Percentiles rank a stretch among this genome's conserved stretches.
Evolutionary conservation across 176 grass and related monocot genomes (phyloP).

Genomic region (Puya raimondii): DNA sequence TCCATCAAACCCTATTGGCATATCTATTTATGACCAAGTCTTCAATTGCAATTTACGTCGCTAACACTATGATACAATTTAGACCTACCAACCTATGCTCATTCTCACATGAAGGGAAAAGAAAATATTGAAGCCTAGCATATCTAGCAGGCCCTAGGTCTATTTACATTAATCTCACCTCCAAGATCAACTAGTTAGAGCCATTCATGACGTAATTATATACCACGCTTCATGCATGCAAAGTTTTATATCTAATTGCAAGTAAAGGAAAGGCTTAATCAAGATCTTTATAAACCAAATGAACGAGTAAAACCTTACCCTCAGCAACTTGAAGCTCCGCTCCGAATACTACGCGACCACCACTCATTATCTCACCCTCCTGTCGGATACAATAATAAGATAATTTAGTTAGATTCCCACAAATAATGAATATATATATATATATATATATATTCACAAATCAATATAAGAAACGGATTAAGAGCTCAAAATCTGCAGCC

Average conservation of each 20-base stretch:
- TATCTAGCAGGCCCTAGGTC: no score
- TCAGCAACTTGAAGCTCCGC: conserved; percentile 20
- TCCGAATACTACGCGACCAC: conserved; percentile 1
- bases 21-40: no score
- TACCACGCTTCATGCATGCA: not conserved
- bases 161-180: not conserved
- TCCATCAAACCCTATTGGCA: no score
- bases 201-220: not conserved
- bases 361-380: conserved; percentile 46
- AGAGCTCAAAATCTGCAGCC: not conserved
- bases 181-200: not conserved
- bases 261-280: not conserved
- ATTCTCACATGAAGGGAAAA: no score
- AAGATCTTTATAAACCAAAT: not conserved
- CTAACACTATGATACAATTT: no score
- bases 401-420: not conserved
- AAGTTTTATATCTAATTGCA: not conserved
- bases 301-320: conserved; percentile 16
- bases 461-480: not conserved
- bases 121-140: no score
- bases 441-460: conserved; percentile 5
- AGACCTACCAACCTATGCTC: no score
- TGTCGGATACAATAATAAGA: conserved; percentile 28
- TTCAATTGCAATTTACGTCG: no score
- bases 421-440: not conserved